Evolutionary conservation across 805 yeast species (phyloP).

Genomic region (Candida cerambycidarum): DNA sequence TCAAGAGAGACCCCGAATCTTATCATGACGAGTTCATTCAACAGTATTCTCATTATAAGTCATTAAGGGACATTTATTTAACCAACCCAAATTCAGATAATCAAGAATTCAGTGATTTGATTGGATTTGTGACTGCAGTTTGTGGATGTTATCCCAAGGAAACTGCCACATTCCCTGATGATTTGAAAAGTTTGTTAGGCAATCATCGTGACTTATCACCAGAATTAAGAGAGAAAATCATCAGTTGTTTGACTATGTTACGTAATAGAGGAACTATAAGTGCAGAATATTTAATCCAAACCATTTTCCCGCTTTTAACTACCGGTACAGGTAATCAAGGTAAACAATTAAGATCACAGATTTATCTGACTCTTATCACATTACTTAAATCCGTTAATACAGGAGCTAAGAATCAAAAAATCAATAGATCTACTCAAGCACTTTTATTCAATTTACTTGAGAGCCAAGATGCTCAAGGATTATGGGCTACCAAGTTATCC

Average conservation of each 20-base stretch:
- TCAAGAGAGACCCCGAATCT: slow-evolving; percentile 90
- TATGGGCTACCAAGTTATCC: slow-evolving; percentile 95
- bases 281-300: slow-evolving; percentile 79
- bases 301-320: slow-evolving; percentile 80
- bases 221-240: slow-evolving; percentile 88
- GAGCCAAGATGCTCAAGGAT: slow-evolving; percentile 71
- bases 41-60: slow-evolving; percentile 90
- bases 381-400: slow-evolving; percentile 80
- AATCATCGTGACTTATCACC: slow-evolving; percentile 81
- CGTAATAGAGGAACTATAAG: slow-evolving; percentile 79
- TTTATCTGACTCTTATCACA: slow-evolving; percentile 75
- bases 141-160: slow-evolving; percentile 88
- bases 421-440: slow-evolving; percentile 90
- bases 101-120: slow-evolving; percentile 71
- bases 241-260: slow-evolving; percentile 85
- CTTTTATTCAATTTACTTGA: slow-evolving; percentile 83
- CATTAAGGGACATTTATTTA: slow-evolving; percentile 83
- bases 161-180: slow-evolving; percentile 81
- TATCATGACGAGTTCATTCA: slow-evolving; percentile 91
- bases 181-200: slow-evolving; percentile 62
- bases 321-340: slow-evolving; percentile 63
- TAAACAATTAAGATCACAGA: slow-evolving; percentile 77
- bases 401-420: slow-evolving; percentile 85
- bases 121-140: slow-evolving; percentile 91
- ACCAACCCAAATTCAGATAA: slow-evolving; percentile 60